phyloP scores from a whole-genome alignment of 495 filamentous ascomycete species.

The Hypoxylon lienhwacheense region DNA sequence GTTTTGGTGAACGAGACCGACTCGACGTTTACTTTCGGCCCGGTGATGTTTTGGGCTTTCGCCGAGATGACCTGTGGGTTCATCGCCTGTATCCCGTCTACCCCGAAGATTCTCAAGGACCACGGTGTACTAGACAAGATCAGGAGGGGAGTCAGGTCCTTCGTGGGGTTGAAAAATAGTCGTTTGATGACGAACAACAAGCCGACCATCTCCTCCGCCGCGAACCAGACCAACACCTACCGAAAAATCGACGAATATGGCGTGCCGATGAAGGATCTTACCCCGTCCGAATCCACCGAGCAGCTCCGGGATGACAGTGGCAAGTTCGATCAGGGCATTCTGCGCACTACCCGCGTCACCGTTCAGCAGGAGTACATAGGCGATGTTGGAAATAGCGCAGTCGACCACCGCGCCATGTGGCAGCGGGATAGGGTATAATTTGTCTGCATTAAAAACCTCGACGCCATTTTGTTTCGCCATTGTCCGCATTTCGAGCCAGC shows the following conservation, averaged over 20 bases:
- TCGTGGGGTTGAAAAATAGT: slow-evolving; percentile 25
- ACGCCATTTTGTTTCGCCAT: no score
- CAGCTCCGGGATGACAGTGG: slow-evolving; percentile 16
- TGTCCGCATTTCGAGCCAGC: no score
- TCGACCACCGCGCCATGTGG: slow-evolving; percentile 21
- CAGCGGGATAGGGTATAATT: slow-evolving; percentile 6
- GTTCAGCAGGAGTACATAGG: slow-evolving; percentile 22
- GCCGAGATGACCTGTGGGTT: slow-evolving; percentile 41
- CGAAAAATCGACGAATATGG: slow-evolving; percentile 27
- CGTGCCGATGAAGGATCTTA: slow-evolving; percentile 20
- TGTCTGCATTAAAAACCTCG: no score
- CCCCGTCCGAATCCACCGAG: slow-evolving; percentile 20
- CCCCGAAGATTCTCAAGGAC: slow-evolving; percentile 38
- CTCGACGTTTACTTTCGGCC: slow-evolving; percentile 18
- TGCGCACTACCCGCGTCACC: slow-evolving; percentile 25
- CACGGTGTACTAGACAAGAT: slow-evolving; percentile 21
- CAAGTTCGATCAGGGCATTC: slow-evolving; percentile 20
- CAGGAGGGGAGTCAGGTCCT: slow-evolving; percentile 10
- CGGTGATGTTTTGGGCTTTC: slow-evolving; percentile 40
- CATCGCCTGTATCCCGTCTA: slow-evolving; percentile 36
- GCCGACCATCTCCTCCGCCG: not conserved
- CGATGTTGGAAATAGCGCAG: not conserved
- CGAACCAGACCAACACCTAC: slow-evolving; percentile 16
- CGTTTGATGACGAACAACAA: slow-evolving; percentile 11
- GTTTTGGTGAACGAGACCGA: slow-evolving; percentile 27